Percentiles rank a stretch among this genome's conserved stretches.
These are phyloP conservation scores for Termitomyces sp. DNA, from an alignment of 768 basidiomycete genomes.

Conservation along the genomic window DNA sequence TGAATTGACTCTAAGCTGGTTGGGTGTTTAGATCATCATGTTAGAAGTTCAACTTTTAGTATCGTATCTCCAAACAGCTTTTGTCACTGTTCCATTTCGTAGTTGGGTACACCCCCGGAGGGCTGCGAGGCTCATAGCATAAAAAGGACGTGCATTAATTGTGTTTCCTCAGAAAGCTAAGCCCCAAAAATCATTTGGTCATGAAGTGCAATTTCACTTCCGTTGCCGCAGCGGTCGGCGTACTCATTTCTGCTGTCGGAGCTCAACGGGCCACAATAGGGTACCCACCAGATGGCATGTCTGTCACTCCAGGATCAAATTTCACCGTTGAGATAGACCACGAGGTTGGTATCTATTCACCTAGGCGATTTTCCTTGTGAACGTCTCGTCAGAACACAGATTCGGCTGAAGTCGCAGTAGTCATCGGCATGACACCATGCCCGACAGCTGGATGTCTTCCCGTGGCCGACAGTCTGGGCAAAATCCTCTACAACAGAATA, in stretches of 20 bases:
- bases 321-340: slow-evolving; percentile 41
- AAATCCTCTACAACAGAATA: neutral
- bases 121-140: neutral
- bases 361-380: neutral
- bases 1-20: too few relatives aligned
- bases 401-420: slow-evolving; percentile 39
- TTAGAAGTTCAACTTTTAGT: neutral
- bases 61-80: neutral
- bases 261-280: slow-evolving; percentile 39
- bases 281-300: slow-evolving; percentile 27
- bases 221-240: neutral
- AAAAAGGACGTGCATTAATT: neutral
- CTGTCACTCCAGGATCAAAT: slow-evolving; percentile 28
- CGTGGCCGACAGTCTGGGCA: too few relatives aligned
- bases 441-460: too few relatives aligned
- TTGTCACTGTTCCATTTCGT: neutral
- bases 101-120: neutral
- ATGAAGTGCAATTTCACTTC: slow-evolving; percentile 1
- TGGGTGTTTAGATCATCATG: neutral
- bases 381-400: slow-evolving; percentile 24
- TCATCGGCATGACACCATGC: slow-evolving; percentile 30
- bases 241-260: slow-evolving; percentile 27
- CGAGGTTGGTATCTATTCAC: slow-evolving; percentile 30
- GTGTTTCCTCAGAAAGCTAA: neutral
- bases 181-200: neutral